A percentile compares a stretch with the other conserved stretches of the same genome.
Evolutionary conservation across 1,139 yeast genomes (phyloP).

Genomic region (Sugiyamaella neomexicana): DNA sequence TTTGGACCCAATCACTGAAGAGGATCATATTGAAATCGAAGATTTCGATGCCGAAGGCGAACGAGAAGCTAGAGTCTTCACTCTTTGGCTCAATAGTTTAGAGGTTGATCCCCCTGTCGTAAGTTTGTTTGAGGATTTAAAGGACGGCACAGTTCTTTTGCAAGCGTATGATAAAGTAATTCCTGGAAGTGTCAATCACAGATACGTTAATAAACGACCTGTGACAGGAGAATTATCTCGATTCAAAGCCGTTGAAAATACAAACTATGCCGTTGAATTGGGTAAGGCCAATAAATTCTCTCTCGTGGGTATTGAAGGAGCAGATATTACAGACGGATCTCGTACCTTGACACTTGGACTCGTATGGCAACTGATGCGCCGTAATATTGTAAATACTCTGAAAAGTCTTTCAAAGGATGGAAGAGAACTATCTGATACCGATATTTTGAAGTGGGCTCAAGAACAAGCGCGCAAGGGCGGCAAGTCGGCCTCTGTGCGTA

Average conservation of each 20-base stretch:
- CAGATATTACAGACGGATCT: constrained; percentile 94
- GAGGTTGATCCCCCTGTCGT: constrained; percentile 96
- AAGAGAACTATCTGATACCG: constrained; percentile 73
- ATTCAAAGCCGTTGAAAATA: constrained; percentile 93
- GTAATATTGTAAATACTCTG: constrained; percentile 85
- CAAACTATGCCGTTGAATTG: constrained; percentile 92
- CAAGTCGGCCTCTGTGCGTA: constrained; percentile 58
- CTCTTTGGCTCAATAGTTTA: constrained; percentile 93
- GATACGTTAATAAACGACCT: constrained; percentile 81
- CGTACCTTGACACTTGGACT: constrained; percentile 88
- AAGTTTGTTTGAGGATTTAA: constrained; percentile 87
- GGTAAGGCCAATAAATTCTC: constrained; percentile 93
- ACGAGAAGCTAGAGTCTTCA: constrained; percentile 97
- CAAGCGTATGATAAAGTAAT: constrained; percentile 95
- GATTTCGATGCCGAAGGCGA: constrained; percentile 99
- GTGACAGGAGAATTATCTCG: constrained; percentile 75
- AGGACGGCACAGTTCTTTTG: constrained; percentile 84
- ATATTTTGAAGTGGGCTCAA: constrained; percentile 93
- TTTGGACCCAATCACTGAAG: constrained; percentile 90
- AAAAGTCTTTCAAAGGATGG: constrained; percentile 71
- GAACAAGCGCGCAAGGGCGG: constrained; percentile 79
- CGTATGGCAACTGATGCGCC: constrained; percentile 98
- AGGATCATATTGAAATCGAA: constrained; percentile 75
- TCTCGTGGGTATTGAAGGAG: constrained; percentile 96
- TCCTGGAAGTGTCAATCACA: constrained; percentile 85